A percentile compares a stretch with the other conserved stretches of the same genome.
phyloP scores from a whole-genome alignment of 352 stramenopile genomes.

The Globisporangium spinosum region DNA sequence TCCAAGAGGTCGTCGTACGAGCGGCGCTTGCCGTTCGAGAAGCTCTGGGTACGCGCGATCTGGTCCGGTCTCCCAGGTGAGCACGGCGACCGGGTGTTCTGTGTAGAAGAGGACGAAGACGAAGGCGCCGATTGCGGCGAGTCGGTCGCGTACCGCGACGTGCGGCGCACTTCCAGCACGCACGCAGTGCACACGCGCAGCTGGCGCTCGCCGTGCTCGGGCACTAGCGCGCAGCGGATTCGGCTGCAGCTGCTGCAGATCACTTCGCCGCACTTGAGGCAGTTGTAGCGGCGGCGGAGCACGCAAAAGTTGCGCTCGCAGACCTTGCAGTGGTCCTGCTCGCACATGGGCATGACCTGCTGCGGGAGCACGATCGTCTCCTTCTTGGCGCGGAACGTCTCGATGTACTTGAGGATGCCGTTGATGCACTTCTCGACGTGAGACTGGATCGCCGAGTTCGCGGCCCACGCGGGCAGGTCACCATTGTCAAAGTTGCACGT shows the following conservation, averaged over 20 bases:
- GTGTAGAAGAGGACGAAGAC: not conserved
- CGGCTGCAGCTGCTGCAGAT: slow-evolving; percentile 78
- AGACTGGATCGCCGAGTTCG: slow-evolving; percentile 82
- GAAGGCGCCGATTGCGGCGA: slow-evolving; percentile 15
- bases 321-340: slow-evolving; percentile 66
- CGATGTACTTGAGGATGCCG: slow-evolving; percentile 85
- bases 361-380: slow-evolving; percentile 75
- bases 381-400: slow-evolving; percentile 62
- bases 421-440: slow-evolving; percentile 86
- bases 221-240: slow-evolving; percentile 59
- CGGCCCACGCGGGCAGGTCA: slow-evolving; percentile 76
- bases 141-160: slow-evolving; percentile 31
- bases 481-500: slow-evolving; percentile 86
- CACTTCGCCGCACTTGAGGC: slow-evolving; percentile 78
- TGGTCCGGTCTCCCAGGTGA: slow-evolving; percentile 1
- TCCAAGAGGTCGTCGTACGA: slow-evolving; percentile 73
- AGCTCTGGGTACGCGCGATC: slow-evolving; percentile 39
- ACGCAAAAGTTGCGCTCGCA: slow-evolving; percentile 79
- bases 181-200: slow-evolving; percentile 78
- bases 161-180: slow-evolving; percentile 63
- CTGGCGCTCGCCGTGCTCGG: slow-evolving; percentile 66
- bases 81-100: not conserved
- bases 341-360: slow-evolving; percentile 68
- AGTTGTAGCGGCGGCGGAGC: slow-evolving; percentile 72
- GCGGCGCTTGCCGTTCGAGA: slow-evolving; percentile 49